Evolutionary conservation across 1,139 yeast species (phyloP), one percentile per base, ranked within the genome.

Genomic region (Candida labiduridarum): DNA sequence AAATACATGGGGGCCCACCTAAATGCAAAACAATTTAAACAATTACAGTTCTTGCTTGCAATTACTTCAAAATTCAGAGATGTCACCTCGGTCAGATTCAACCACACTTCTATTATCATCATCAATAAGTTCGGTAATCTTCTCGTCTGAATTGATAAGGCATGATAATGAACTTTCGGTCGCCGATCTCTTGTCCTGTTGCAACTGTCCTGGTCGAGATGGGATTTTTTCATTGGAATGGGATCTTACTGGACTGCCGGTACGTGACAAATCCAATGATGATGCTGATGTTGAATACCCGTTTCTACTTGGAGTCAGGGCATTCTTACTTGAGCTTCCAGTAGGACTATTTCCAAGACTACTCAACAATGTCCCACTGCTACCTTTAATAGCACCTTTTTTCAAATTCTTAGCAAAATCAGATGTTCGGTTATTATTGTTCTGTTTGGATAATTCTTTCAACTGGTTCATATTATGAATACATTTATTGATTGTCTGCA

Each of bases 401-500:
- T 75, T 74, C 62, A 76, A 68, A 52, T 74, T 75, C 58, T 72
- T 75, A 3, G 84, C 82, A 57, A 80, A 77, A 49, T 73, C 75
- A 2, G 82, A 72, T 1, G 77, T 70, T 41, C 82, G 65, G 52
- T 73, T 74, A 60, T 70, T 75, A 56, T 73, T 76, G 53, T 75
- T 76, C 49, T 76, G 80, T 58, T 75, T 78, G 8, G 84, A 77
- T 45, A 82, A 68, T 58, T 81, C 84, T 58, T 81, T 80, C 59
- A 82, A 67, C 59, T 81, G 85, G 59, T 76, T 79, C 59, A 83
- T 80, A 58, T 83, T 83, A 66, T 86, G 94, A 43, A 88, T 88
- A 61, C 95, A 87, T 65, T 89, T 89, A 59, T 86, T 84, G 54
- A 89, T 89, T 3, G 96, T 89, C 68, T 89, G 96, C 66, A 89